Conservation (phyloP, 306 rosid genomes). For the Delonix regia region DNA sequence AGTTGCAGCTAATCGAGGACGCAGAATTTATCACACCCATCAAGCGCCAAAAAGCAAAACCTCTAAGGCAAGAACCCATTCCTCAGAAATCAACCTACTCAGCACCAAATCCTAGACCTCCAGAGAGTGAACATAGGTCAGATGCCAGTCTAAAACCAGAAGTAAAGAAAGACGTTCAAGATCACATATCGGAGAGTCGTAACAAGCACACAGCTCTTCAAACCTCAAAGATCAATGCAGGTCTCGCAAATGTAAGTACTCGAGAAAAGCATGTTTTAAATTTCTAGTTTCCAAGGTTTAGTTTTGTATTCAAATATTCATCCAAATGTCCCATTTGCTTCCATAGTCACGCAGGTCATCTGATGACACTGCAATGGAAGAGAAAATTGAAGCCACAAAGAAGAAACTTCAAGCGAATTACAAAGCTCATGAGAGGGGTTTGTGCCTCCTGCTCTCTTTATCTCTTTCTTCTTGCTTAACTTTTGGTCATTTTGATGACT, state of each 20-base stretch:
- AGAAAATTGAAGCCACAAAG: conserved; percentile 64
- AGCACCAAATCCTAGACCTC: neutral
- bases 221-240: conserved; percentile 25
- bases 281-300: neutral
- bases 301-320: neutral
- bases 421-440: conserved; percentile 60
- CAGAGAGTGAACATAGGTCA: conserved; percentile 19
- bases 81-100: neutral
- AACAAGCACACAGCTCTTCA: neutral
- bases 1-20: conserved; percentile 29
- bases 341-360: conserved; percentile 33
- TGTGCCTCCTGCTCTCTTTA: neutral
- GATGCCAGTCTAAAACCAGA: conserved; percentile 33
- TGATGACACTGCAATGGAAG: conserved; percentile 45
- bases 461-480: neutral
- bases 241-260: conserved; percentile 40
- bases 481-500: neutral
- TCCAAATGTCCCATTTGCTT: conserved; percentile 18
- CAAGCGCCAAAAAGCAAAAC: conserved; percentile 15
- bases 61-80: conserved; percentile 12
- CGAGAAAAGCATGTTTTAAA: neutral
- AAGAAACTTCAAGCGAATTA: conserved; percentile 62
- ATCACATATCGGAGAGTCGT: neutral
- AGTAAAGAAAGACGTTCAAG: conserved; percentile 32
- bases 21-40: conserved; percentile 27